These are phyloP conservation scores for Phycomyces nitens DNA, from an alignment of 192 early-diverging fungal species.

Conservation along the genomic window DNA sequence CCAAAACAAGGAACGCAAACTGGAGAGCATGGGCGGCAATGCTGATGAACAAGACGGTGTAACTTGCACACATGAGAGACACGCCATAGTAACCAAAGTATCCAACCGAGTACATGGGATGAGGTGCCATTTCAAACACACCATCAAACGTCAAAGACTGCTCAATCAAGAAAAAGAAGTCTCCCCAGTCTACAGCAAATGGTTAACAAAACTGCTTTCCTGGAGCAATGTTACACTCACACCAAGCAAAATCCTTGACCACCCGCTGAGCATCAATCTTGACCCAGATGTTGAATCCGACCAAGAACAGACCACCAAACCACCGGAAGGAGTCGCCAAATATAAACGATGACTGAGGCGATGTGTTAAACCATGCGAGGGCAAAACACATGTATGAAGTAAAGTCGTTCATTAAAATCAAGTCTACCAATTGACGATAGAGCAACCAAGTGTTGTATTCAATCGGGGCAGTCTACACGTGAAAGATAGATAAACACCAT, in stretches of 20 bases:
- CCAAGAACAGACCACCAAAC: conserved; percentile 71
- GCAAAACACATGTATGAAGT: conserved; percentile 80
- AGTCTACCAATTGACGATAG: conserved; percentile 88
- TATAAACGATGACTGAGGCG: conserved; percentile 57
- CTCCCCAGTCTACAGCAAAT: conserved; percentile 83
- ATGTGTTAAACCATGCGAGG: conserved; percentile 70
- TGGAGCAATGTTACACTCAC: conserved; percentile 47
- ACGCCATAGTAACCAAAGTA: conserved; percentile 95
- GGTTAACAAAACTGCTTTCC: no score
- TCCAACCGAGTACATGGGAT: conserved; percentile 99
- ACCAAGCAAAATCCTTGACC: conserved; percentile 97
- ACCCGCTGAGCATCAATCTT: conserved; percentile 93
- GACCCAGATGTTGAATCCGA: conserved; percentile 94
- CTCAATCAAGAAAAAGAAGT: conserved; percentile 95
- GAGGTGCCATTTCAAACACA: conserved; percentile 95
- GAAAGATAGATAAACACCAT: conserved; percentile 10
- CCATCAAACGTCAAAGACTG: conserved; percentile 90
- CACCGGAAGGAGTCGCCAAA: conserved; percentile 71
- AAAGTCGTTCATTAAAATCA: conserved; percentile 93
- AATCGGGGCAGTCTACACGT: conserved; percentile 66
- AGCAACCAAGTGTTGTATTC: conserved; percentile 97
- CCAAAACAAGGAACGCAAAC: conserved; percentile 82
- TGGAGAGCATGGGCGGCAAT: conserved; percentile 86
- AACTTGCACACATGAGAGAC: conserved; percentile 86
- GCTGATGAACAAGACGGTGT: conserved; percentile 87